A percentile compares a stretch with the other conserved stretches of the same genome.
phyloP scores from a whole-genome alignment of 192 early-diverging fungal genomes.

The Linnemannia hyalina region DNA sequence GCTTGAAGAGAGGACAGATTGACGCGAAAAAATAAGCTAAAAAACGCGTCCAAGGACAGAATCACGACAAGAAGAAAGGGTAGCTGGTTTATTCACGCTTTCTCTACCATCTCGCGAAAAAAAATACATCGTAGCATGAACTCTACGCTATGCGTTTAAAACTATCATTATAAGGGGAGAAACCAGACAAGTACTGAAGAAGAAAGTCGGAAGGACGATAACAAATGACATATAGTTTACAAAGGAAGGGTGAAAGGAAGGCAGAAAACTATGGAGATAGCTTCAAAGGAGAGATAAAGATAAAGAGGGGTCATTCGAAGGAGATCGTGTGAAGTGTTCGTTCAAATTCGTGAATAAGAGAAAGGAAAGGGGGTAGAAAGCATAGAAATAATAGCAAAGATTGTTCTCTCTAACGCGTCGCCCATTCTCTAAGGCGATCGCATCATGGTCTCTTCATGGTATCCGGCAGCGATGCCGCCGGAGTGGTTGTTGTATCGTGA shows the following conservation, averaged over 20 bases:
- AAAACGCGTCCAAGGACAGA: too few species aligned
- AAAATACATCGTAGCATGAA: neutral
- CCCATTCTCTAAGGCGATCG: neutral
- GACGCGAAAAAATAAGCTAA: too few species aligned
- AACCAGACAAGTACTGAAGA: neutral
- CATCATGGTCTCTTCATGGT: slow-evolving; percentile 7
- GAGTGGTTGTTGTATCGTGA: neutral
- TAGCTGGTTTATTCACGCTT: too few species aligned
- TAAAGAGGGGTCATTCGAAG: neutral
- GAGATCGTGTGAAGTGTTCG: neutral
- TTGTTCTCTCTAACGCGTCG: neutral
- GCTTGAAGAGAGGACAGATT: too few species aligned
- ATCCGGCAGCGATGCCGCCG: neutral
- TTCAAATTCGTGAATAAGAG: neutral
- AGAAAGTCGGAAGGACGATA: neutral
- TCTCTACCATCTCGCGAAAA: too few species aligned
- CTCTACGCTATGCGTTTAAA: too few species aligned
- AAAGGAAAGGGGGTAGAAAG: neutral
- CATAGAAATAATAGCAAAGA: neutral
- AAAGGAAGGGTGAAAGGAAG: neutral
- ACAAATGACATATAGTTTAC: neutral
- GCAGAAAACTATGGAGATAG: neutral
- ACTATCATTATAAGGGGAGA: neutral
- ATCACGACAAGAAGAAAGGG: too few species aligned
- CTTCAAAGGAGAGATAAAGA: neutral